A percentile compares a stretch with the other conserved stretches of the same genome.
Evolutionary conservation across 148 eudicot species (phyloP).

Genomic region (Simmondsia chinensis): DNA sequence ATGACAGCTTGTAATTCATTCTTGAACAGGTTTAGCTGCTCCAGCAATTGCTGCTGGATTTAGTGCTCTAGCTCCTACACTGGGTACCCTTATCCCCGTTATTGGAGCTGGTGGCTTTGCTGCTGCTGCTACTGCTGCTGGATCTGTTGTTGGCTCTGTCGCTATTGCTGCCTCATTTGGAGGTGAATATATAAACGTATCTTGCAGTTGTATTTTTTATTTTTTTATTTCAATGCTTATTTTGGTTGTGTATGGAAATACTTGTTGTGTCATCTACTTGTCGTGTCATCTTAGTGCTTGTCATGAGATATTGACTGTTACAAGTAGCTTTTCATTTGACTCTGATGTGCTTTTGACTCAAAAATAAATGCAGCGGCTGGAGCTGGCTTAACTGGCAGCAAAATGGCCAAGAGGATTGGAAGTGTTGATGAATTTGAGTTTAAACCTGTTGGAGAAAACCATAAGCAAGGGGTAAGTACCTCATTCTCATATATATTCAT

Average conservation of each 20-base stretch:
- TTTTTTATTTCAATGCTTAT: not conserved
- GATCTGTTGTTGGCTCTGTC: slow-evolving; percentile 92
- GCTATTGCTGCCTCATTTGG: slow-evolving; percentile 99
- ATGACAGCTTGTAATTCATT: slow-evolving; percentile 4
- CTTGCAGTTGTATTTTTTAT: not conserved
- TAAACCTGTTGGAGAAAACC: slow-evolving; percentile 78
- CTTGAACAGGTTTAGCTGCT: slow-evolving; percentile 86
- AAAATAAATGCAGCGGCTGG: slow-evolving; percentile 65
- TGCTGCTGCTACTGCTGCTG: slow-evolving; percentile 95
- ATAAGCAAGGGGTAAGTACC: slow-evolving; percentile 85
- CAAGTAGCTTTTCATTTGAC: not conserved
- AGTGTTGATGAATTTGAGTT: slow-evolving; percentile 91
- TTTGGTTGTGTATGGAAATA: not conserved
- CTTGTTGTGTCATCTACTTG: not conserved
- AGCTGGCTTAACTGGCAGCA: slow-evolving; percentile 91
- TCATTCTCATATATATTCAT: not conserved
- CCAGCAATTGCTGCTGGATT: slow-evolving; percentile 99
- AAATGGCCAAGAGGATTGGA: slow-evolving; percentile 94
- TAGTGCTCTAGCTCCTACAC: slow-evolving; percentile 89
- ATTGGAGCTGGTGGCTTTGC: slow-evolving; percentile 97
- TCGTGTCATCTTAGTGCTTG: no score
- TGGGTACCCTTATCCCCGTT: slow-evolving; percentile 82
- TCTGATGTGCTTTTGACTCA: not conserved
- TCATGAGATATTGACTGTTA: no score
- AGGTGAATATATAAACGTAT: slow-evolving; percentile 27